Base-by-base conservation (phyloP, 1,284 basidiomycete genomes). In the Microbotryum lychnidis-dioicae region DNA sequence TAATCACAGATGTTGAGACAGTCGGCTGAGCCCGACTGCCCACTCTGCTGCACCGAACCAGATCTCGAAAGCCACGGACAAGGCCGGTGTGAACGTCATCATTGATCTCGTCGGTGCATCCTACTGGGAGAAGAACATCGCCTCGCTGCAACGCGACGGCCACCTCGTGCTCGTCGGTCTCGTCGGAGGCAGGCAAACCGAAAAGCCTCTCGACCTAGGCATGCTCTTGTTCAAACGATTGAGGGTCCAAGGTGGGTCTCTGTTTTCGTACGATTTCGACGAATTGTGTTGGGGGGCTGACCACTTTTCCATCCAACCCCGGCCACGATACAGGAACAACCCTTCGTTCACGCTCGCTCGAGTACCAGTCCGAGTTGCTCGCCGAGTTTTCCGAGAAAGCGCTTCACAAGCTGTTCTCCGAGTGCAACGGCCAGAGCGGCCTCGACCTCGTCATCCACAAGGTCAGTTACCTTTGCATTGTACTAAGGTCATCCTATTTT, bases 221-320 rank as follows among this genome's bases (percentile, higher is more conserved):
- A 84, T 83, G 10, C 80, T 97, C 58, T 76, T 93, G 58, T 86
- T 80, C 77, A 97, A 97, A 79, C 85, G 93, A 9, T 81, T 97
- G 60, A 84, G 85, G 14, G 85, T 98, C 58, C 86, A 92, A 75
- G 93, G 68, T 58, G 37, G 37, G 56, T 25, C 27, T 23, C 7
- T 16, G 18, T 33, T 44, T 21, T 20, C 54, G 25, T 44, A 23
- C 44, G 18, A 23, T 52, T 29, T 16, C 10, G 18, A 10, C 20
- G 14, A 9, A 16, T 27, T 33, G 20, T 45, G 12, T n/a, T 47
- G 25, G 51, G 6, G 6, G 8, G 31, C 23, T 23, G 48, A 51
- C 23, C n/a, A 50, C 20, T 25, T 33, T 25, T 7, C n/a, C 7
- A n/a, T 23, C 46, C 23, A 18, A 51, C n/a, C 37, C 10, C 8